phyloP scores from a whole-genome alignment of 2,329 filamentous ascomycete genomes.

The Akanthomyces uredinophilus region DNA sequence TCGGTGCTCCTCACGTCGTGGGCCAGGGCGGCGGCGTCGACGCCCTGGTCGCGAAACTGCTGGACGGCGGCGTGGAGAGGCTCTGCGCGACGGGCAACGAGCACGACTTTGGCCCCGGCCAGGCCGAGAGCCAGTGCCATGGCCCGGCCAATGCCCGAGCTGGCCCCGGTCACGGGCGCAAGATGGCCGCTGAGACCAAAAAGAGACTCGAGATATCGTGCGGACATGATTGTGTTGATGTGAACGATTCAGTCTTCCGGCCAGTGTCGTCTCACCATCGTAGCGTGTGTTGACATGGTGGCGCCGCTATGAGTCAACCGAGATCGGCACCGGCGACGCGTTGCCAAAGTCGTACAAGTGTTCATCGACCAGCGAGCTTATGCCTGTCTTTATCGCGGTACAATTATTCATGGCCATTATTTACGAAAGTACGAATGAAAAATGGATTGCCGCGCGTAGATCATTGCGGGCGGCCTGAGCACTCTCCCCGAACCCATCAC shows the following conservation, averaged over 20 bases:
- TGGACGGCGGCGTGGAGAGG: conserved; percentile 23
- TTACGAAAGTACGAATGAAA: not conserved
- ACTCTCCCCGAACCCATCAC: not conserved
- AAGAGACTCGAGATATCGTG: conserved; percentile 24
- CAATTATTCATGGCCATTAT: too few species aligned
- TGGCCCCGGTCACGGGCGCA: conserved; percentile 30
- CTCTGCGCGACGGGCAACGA: conserved; percentile 25
- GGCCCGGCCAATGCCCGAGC: conserved; percentile 30
- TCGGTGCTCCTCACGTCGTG: conserved; percentile 20
- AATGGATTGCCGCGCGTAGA: not conserved
- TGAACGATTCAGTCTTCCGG: not conserved
- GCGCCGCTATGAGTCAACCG: not conserved
- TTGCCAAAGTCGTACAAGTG: too few species aligned
- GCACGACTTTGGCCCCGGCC: conserved; percentile 26
- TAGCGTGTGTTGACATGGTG: not conserved
- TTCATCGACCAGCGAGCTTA: too few species aligned
- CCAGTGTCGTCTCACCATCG: not conserved
- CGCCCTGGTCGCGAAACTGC: conserved; percentile 22
- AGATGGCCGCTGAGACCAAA: conserved; percentile 27
- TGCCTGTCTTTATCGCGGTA: too few species aligned
- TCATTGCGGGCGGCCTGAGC: not conserved
- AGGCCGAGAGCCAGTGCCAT: conserved; percentile 27
- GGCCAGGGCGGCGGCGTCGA: conserved; percentile 21
- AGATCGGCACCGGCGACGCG: not conserved
- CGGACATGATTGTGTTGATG: not conserved